A percentile compares a stretch with the other conserved stretches of the same genome.
Evolutionary conservation across 2,329 filamentous ascomycete genomes (phyloP).

Genomic region (Ophiognomonia clavigignenti-juglandacearum): DNA sequence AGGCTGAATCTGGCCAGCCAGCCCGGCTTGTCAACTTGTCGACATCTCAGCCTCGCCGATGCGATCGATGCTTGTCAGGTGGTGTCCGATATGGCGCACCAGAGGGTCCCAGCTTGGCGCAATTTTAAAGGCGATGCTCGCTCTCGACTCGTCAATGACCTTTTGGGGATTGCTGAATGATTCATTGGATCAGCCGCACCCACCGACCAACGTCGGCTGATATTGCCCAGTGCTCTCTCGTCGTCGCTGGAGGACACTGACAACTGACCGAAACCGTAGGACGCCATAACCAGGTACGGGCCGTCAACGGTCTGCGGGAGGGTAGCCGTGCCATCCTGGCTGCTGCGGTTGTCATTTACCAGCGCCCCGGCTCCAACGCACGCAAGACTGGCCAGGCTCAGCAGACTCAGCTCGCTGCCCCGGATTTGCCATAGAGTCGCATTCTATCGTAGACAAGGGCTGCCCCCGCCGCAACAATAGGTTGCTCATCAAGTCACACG

Average conservation of each 20-base stretch:
- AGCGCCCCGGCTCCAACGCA: conserved; percentile 13
- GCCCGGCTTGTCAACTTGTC: no score
- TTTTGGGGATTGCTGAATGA: no score
- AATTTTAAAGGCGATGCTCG: background rate
- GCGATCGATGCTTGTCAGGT: background rate
- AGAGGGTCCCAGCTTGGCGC: background rate
- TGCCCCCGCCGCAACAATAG: no score
- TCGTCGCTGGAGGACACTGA: no score
- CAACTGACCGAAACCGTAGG: no score
- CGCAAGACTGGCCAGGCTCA: no score
- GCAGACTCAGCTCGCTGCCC: conserved; percentile 13
- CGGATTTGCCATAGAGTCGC: conserved; percentile 15
- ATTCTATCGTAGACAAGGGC: conserved; percentile 10
- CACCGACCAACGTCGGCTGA: no score
- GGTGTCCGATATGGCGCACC: background rate
- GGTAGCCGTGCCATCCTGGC: conserved; percentile 4
- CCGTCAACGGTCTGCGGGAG: conserved; percentile 8
- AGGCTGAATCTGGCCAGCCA: no score
- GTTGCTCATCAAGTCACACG: no score
- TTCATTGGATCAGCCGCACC: no score
- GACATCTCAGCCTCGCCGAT: background rate
- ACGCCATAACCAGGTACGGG: conserved; percentile 6
- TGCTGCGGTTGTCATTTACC: conserved; percentile 2
- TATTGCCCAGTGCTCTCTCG: no score
- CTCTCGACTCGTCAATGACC: no score